A percentile compares a stretch with the other conserved stretches of the same genome.
Evolutionary conservation across 768 basidiomycete genomes (phyloP).

Genomic region (Mycena latifolia): DNA sequence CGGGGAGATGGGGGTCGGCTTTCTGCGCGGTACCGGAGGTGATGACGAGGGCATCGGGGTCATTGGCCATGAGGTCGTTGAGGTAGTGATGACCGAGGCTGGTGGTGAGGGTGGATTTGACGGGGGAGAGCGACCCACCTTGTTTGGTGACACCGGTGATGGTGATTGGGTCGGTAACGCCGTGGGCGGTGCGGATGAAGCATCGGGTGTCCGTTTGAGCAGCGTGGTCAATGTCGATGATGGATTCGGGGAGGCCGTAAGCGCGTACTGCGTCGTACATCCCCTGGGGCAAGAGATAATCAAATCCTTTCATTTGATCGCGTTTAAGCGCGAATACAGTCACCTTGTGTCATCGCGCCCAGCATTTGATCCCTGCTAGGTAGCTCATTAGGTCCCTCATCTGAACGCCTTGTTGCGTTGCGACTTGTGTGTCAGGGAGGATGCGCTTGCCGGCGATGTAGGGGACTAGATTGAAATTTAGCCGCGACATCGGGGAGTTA

Average conservation of each 20-base stretch:
- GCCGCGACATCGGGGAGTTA: constrained; percentile 35
- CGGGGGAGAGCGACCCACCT: constrained; percentile 35
- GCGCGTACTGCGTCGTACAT: constrained; percentile 38
- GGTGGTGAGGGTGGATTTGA: constrained; percentile 39
- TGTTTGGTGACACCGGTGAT: constrained; percentile 36
- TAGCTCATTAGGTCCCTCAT: constrained; percentile 35
- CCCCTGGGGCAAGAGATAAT: constrained; percentile 35
- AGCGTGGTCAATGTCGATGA: constrained; percentile 33
- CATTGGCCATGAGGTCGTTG: constrained; percentile 17
- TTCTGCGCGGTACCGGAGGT: background rate
- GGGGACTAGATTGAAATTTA: constrained; percentile 29
- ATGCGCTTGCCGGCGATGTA: constrained; percentile 34
- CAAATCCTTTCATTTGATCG: constrained; percentile 42
- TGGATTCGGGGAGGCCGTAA: constrained; percentile 32
- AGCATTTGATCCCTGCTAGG: constrained; percentile 32
- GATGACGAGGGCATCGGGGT: constrained; percentile 22
- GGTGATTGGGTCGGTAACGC: constrained; percentile 32
- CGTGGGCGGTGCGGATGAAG: constrained; percentile 33
- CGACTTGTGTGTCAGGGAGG: constrained; percentile 37
- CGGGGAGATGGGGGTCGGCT: constrained; percentile 32
- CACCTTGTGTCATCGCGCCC: constrained; percentile 19
- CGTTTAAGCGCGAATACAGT: constrained; percentile 34
- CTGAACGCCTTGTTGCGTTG: constrained; percentile 33
- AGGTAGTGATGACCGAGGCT: constrained; percentile 37
- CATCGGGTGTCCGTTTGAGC: constrained; percentile 29